A percentile compares a stretch with the other conserved stretches of the same genome.
phyloP scores from a whole-genome alignment of 257 asterid genomes.

The Ehretia macrophylla region DNA sequence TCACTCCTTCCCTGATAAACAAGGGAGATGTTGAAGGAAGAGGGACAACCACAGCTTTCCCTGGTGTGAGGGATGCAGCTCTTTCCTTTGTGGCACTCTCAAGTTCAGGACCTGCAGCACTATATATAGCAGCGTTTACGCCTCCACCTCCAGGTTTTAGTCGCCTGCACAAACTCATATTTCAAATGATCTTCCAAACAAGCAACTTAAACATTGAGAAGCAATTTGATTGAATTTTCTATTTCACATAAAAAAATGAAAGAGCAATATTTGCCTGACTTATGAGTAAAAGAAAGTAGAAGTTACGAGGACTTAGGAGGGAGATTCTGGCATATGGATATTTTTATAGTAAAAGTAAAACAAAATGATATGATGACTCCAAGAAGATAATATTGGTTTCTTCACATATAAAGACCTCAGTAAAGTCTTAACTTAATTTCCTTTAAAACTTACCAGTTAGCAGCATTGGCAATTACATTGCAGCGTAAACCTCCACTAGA shows the following conservation, averaged over 20 bases:
- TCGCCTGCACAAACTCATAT: slow-evolving; percentile 57
- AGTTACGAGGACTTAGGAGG: too few species aligned
- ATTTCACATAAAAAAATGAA: too few species aligned
- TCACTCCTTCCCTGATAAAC: slow-evolving; percentile 63
- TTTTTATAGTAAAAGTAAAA: too few species aligned
- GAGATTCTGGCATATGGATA: too few species aligned
- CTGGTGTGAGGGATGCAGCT: slow-evolving; percentile 59
- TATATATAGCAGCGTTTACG: slow-evolving; percentile 85
- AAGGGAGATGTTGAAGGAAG: slow-evolving; percentile 74
- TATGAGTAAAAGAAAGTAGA: too few species aligned
- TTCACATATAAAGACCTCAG: too few species aligned
- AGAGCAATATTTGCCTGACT: too few species aligned
- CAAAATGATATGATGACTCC: too few species aligned
- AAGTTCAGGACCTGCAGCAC: slow-evolving; percentile 70
- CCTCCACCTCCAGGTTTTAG: slow-evolving; percentile 92
- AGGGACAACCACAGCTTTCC: slow-evolving; percentile 65
- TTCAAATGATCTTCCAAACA: slow-evolving; percentile 29
- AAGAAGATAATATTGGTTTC: too few species aligned
- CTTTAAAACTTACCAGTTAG: slow-evolving; percentile 65
- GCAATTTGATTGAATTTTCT: neutral
- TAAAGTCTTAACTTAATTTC: neutral
- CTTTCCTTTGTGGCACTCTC: slow-evolving; percentile 78
- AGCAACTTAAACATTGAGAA: slow-evolving; percentile 8
- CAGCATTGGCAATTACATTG: slow-evolving; percentile 79
- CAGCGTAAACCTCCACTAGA: slow-evolving; percentile 62